Conservation (phyloP, 805 yeast species). For the Saturnispora ahearnii region DNA sequence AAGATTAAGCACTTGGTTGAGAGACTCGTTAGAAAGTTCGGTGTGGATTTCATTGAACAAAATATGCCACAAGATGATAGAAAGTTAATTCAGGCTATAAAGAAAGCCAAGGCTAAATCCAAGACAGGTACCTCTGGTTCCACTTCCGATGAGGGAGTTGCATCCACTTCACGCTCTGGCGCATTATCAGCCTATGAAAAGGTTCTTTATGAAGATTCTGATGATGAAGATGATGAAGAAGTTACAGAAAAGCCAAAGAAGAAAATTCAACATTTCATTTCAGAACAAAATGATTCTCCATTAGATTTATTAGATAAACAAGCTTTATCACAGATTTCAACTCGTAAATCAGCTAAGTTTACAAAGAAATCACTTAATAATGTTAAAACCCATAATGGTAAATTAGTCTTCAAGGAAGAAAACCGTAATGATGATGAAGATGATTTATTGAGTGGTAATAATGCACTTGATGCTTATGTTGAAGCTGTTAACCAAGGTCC, state of each 20-base stretch:
- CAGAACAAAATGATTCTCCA: constrained; percentile 68
- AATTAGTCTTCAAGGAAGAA: constrained; percentile 52
- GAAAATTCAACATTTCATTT: constrained; percentile 52
- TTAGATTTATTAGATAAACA: constrained; percentile 80
- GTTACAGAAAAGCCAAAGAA: constrained; percentile 21
- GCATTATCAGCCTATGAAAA: constrained; percentile 84
- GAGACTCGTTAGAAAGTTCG: constrained; percentile 81
- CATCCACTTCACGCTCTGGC: constrained; percentile 25
- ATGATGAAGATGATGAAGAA: constrained; percentile 43
- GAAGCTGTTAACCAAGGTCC: constrained; percentile 94
- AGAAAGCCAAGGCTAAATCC: constrained; percentile 67
- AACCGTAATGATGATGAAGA: constrained; percentile 38
- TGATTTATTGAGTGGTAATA: constrained; percentile 32
- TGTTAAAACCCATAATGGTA: constrained; percentile 54
- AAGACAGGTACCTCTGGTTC: constrained; percentile 10
- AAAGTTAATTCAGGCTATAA: constrained; percentile 75
- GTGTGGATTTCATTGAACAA: constrained; percentile 73
- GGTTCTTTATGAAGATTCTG: constrained; percentile 73
- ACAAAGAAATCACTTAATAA: constrained; percentile 34
- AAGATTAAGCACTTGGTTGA: constrained; percentile 91
- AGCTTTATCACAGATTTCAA: constrained; percentile 80
- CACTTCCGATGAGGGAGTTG: constrained; percentile 21
- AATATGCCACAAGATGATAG: constrained; percentile 86
- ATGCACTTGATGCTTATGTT: constrained; percentile 82
- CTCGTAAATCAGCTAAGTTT: constrained; percentile 48